Evolutionary conservation across 208 protist genomes (phyloP), one percentile per base, ranked within the genome.

Genomic region (Leishmania aethiopica): DNA sequence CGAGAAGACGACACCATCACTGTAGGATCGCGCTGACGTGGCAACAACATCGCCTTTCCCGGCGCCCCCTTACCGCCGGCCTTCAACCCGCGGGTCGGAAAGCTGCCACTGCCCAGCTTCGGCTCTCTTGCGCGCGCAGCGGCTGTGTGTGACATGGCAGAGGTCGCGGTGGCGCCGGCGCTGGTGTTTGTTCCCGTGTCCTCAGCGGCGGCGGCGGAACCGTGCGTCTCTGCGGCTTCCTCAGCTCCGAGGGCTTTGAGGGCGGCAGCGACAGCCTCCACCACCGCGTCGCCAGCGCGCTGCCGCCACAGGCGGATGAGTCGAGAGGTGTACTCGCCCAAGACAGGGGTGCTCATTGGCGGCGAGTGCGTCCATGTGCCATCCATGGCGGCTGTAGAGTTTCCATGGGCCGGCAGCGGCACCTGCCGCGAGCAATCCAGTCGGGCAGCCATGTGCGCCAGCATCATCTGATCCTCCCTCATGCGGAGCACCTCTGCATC

Each of bases 401-500:
- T 35, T 51, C 6, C 45, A 55, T 4, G 15, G 10, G 70, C 49
- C 40, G 78, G 35, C 15, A 22, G 32, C 59, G 28, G 81, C 71
- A 62, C 11, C 70, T 47, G 87, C 69, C 80, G 83, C 66, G 84
- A 51, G 35, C 78, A 73, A 69, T 94, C 91, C n/a, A 94, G 75
- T 59, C 79, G 81, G 13, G 60, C 67, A 6, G 91, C 89, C 45
- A 90, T 72, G 77, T 93, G 88, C 3, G 83, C 83, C 76, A 94
- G 82, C 88, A 94, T 94, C 64, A 93, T 88, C 86, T 94, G 89
- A 51, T 94, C 91, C 32, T 81, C 80, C 35, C 89, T 88, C 86
- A 89, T 71, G 78, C 85, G 79, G 69, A 94, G 60, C 32, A 88
- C 81, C 35, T 80, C 28, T 25, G 75, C 69, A 72, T 81, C 72